phyloP scores from a whole-genome alignment of 352 stramenopile species.

The Phytophthora brassicae region DNA sequence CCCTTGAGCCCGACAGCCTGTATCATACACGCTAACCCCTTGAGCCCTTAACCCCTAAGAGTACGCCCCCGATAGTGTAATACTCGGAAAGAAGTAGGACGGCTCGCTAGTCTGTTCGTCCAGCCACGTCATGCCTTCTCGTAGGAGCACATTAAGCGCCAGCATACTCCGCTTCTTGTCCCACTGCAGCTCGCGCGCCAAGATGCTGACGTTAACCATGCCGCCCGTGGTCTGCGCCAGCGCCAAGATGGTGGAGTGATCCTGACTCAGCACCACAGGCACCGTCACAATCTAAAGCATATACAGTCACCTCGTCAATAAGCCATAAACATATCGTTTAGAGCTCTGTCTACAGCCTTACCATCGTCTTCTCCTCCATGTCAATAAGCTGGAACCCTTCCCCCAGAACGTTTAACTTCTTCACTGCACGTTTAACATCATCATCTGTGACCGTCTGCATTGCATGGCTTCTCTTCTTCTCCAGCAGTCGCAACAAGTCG shows the following conservation, averaged over 20 bases:
- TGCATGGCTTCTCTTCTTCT: slow-evolving; percentile 59
- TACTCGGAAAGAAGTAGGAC: slow-evolving; percentile 88
- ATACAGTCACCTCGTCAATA: not conserved
- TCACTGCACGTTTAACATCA: slow-evolving; percentile 93
- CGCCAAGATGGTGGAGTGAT: slow-evolving; percentile 93
- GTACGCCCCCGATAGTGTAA: slow-evolving; percentile 78
- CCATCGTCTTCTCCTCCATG: slow-evolving; percentile 92
- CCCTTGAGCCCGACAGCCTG: too few species aligned
- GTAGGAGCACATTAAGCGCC: slow-evolving; percentile 90
- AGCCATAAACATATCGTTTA: too few species aligned
- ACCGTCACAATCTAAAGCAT: slow-evolving; percentile 90
- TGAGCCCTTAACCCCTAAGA: too few species aligned
- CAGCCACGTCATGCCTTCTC: slow-evolving; percentile 96
- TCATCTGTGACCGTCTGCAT: slow-evolving; percentile 89
- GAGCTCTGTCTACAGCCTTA: slow-evolving; percentile 17
- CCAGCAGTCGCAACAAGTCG: slow-evolving; percentile 70
- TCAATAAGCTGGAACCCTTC: slow-evolving; percentile 94
- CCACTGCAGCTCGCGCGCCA: slow-evolving; percentile 87
- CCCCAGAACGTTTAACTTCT: slow-evolving; percentile 94
- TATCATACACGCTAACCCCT: too few species aligned
- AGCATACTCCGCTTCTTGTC: slow-evolving; percentile 91
- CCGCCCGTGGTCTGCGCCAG: slow-evolving; percentile 87
- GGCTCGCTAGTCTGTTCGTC: slow-evolving; percentile 82
- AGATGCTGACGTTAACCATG: slow-evolving; percentile 86
- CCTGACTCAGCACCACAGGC: slow-evolving; percentile 93